phyloP scores from a whole-genome alignment of 2,329 filamentous ascomycete genomes.

The Aspergillus pseudotamarii region DNA sequence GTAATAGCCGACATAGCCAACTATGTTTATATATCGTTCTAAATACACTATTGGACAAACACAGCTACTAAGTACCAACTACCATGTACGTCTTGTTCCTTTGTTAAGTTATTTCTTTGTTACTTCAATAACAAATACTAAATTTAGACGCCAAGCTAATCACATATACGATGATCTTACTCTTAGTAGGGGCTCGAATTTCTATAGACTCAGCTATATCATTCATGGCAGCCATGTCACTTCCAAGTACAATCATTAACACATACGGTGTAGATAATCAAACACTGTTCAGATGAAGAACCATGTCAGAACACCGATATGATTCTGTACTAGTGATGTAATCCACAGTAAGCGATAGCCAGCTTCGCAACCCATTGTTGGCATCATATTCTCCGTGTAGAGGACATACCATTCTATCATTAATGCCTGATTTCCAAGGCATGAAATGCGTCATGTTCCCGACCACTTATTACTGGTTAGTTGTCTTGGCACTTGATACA shows the following conservation, averaged over 20 bases:
- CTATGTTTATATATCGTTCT: not conserved
- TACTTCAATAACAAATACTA: not conserved
- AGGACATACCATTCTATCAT: too few species aligned
- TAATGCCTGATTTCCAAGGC: not conserved
- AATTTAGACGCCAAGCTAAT: not conserved
- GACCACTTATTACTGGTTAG: not conserved
- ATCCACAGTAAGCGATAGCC: too few species aligned
- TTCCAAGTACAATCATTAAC: not conserved
- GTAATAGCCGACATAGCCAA: not conserved
- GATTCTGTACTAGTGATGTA: not conserved
- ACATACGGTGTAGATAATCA: not conserved
- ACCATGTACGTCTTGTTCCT: not conserved
- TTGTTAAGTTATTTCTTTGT: not conserved
- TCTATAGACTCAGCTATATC: not conserved
- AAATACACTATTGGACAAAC: not conserved
- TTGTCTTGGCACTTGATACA: not conserved
- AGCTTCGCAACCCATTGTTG: too few species aligned
- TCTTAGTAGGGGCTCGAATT: not conserved
- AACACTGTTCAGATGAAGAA: not conserved
- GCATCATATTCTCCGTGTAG: too few species aligned
- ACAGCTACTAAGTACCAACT: not conserved
- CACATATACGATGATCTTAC: not conserved
- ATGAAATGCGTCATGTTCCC: not conserved
- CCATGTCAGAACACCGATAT: not conserved
- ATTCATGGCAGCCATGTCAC: not conserved